Conservation (phyloP, 192 early-diverging fungal species). For the Gonapodya sp. region DNA sequence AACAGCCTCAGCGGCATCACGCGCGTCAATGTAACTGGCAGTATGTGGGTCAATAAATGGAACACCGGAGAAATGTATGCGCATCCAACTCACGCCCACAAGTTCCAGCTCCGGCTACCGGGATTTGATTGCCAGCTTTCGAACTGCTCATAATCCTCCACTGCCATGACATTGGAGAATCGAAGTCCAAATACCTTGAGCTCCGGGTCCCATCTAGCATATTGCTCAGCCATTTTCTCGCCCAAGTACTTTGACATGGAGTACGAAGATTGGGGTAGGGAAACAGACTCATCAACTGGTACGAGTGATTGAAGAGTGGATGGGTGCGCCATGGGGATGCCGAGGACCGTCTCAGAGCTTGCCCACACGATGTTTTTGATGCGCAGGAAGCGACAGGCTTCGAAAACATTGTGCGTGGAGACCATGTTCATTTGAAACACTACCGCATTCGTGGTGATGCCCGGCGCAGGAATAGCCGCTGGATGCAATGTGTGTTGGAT, state of each 20-base stretch:
- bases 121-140: neutral
- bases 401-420: constrained; percentile 3
- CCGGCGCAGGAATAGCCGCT: neutral
- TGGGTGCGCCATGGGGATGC: neutral
- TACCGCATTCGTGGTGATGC: neutral
- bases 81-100: neutral
- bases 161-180: constrained; percentile 6
- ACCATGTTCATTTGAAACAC: neutral
- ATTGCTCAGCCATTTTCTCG: constrained; percentile 12
- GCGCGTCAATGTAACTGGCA: neutral
- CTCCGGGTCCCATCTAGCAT: neutral
- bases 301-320: neutral
- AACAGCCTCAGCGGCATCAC: neutral
- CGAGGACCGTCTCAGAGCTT: constrained; percentile 3
- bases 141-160: neutral
- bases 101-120: neutral
- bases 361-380: constrained; percentile 4
- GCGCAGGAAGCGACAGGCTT: neutral
- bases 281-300: neutral
- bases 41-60: neutral
- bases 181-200: neutral
- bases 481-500: neutral
- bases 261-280: neutral
- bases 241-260: neutral
- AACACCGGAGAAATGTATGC: neutral